Base-by-base conservation (phyloP, 805 yeast genomes). In the Wickerhamia fluorescens region DNA sequence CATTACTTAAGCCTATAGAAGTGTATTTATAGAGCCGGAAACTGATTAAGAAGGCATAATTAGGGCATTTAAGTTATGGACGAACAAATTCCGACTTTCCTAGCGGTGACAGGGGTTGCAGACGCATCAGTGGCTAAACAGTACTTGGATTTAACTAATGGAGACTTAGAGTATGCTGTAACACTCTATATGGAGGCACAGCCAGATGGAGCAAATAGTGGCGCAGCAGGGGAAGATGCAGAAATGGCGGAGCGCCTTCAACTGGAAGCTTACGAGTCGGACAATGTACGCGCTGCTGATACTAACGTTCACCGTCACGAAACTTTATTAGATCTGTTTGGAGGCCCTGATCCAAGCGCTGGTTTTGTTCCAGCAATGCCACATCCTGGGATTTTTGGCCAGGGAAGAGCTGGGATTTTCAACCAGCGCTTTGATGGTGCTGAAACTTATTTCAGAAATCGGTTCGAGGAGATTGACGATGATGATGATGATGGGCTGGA, bases 111-210 rank as follows among this genome's bases (percentile, higher is more conserved):
- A 0, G 82, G 85, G 14, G 73, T 75, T 2, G 67, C 74, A 2
- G 89, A 82, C 47, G 66, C 71, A 1, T 67, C 66, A 4, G 58
- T 71, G 8, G 97, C 97, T 1, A 60, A 66, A 30, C 85, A 79
- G 41, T 92, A 79, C 47, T 53, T 92, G 13, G 87, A 79, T 15
- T 76, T 89, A 60, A 70, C 89, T 4, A 87, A 79, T 28, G 75
- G 75, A 25, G 74, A 85, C 49, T 50, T 89, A 19, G 95, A 88
- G 33, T 71, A 75, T 13, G 97, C 98, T 0, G 83, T 92, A 6
- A 75, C 86, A 9, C 61, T 92, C 24, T 92, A 61, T 53, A 78
- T 82, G 57, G 97, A 92, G 39, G 39, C 57, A 6, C 38, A 52
- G 27, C 54, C 47, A n/a, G 33, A 35, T 15, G 16, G 24, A 25